Evolutionary conservation across 2,329 filamentous ascomycete genomes (phyloP).

Genomic region (Cercospora zeae-maydis): DNA sequence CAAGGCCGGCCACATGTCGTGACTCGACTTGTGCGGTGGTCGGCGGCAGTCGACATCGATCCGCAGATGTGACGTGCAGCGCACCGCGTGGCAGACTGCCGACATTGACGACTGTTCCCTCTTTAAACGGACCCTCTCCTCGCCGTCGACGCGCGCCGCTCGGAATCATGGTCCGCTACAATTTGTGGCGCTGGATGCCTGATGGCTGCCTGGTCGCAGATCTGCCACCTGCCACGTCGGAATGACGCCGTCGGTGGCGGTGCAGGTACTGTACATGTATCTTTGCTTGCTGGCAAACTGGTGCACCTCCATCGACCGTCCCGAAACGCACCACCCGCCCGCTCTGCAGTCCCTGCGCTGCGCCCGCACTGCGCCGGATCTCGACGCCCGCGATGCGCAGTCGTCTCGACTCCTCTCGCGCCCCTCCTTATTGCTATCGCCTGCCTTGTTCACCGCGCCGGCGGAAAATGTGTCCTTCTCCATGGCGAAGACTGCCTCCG

Average conservation of each 20-base stretch:
- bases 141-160: neutral
- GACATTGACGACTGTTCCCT: neutral
- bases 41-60: neutral
- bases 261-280: neutral
- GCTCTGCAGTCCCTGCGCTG: neutral
- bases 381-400: neutral
- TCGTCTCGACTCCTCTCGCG: neutral
- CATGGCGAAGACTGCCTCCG: conserved; percentile 10
- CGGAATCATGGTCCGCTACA: neutral
- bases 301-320: neutral
- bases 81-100: neutral
- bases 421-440: neutral
- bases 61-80: neutral
- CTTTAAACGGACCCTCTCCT: neutral
- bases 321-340: neutral
- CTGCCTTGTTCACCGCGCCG: neutral
- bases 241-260: neutral
- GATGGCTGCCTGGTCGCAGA: neutral
- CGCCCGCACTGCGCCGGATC: neutral
- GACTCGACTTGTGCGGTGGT: too few relatives aligned
- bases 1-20: neutral
- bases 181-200: neutral
- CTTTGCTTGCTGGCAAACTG: neutral
- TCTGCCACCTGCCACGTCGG: neutral
- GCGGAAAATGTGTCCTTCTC: conserved; percentile 4